Base-by-base conservation (phyloP, 352 stramenopile genomes). In the Globisporangium alternatum region DNA sequence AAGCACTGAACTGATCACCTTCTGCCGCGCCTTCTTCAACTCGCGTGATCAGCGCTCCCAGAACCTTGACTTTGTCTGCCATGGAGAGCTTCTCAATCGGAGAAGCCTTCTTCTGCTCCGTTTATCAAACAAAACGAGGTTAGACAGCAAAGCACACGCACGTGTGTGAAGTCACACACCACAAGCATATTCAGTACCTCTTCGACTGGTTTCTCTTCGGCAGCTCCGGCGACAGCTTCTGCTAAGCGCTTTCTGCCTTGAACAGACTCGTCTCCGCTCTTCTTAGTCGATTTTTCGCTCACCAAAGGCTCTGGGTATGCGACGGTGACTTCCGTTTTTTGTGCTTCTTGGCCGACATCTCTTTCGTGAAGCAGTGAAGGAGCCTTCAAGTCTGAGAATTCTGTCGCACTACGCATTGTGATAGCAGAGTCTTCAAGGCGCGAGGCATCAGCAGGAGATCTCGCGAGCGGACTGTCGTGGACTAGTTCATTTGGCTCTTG, bases 21-120 rank as follows among this genome's bases (percentile, higher is more conserved):
- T 90, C 82, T 5, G 53, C 70, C 5, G 75, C 71, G 17, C 81
- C 79, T 65, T 85, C 79, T 75, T 93, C 85, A 9, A 90, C 76
- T 3, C 83, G 81, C 25, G 65, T 63, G 22, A 88, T 80, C 21
- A 93, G 66, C 39, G 73, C 74, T 31, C 60, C 74, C 1, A 93
- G 61, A 12, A 75, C 82, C 64, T 89, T 91, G 22, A 80, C 56
- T 56, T 79, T 72, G 49, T 91, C 79, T 0, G 74, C 62, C 64
- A 78, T 75, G 0, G 80, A 82, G 9, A 89, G 48, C 17, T 76
- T 77, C 47, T 83, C 69, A 9, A 75, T 76, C 12, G 66, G 63
- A 4, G 60, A 71, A 7, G 45, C 25, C 8, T 63, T 58, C 17
- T 47, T 31, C 17, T 61, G 58, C 22, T n/a, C 31, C 28, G 49